Conservation (phyloP, 768 basidiomycete species). For the Clitopilus passeckerianus region DNA sequence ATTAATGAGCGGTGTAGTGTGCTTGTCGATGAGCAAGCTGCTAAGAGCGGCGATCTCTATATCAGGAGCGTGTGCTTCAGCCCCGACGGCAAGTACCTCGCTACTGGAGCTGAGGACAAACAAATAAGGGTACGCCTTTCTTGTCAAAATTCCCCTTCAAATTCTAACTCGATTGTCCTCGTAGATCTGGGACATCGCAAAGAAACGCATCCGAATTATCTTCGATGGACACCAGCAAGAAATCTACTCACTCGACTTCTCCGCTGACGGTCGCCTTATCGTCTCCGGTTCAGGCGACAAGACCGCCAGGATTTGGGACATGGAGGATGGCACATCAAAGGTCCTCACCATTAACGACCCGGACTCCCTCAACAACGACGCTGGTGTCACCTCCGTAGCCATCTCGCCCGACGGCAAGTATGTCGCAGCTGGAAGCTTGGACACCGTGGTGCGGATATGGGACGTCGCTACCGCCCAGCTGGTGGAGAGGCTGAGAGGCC, state of each 20-base stretch:
- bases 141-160: neutral
- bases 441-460: slow-evolving; percentile 81
- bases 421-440: slow-evolving; percentile 67
- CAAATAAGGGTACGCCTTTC: slow-evolving; percentile 74
- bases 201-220: slow-evolving; percentile 69
- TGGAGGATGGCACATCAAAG: slow-evolving; percentile 30
- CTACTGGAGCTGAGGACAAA: slow-evolving; percentile 94
- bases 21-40: slow-evolving; percentile 23
- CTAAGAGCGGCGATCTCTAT: slow-evolving; percentile 48
- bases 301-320: slow-evolving; percentile 44
- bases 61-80: slow-evolving; percentile 80
- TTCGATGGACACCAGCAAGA: slow-evolving; percentile 90
- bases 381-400: slow-evolving; percentile 77
- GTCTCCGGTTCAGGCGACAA: slow-evolving; percentile 84
- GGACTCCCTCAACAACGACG: slow-evolving; percentile 37
- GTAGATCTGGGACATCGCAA: slow-evolving; percentile 90
- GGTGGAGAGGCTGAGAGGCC: slow-evolving; percentile 69
- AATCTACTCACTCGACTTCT: slow-evolving; percentile 92
- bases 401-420: slow-evolving; percentile 68
- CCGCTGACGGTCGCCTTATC: slow-evolving; percentile 75
- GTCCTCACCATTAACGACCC: slow-evolving; percentile 47
- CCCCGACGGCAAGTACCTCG: slow-evolving; percentile 87
- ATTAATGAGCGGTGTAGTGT: slow-evolving; percentile 12
- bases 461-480: slow-evolving; percentile 61
- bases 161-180: slow-evolving; percentile 11